Conservation (phyloP, 768 basidiomycete genomes). For the Hypsizygus marmoreus region DNA sequence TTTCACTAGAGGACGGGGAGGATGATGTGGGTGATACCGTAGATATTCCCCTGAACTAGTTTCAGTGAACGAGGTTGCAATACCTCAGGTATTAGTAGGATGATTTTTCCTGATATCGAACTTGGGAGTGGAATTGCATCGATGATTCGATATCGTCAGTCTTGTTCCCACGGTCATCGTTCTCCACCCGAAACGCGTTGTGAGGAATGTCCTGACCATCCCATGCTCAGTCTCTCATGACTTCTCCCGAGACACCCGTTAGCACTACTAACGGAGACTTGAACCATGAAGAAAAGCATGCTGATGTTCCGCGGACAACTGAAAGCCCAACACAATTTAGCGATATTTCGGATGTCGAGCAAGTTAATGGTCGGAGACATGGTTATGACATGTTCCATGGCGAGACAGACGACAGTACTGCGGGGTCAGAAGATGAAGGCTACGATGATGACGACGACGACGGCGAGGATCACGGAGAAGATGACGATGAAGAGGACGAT, state of each 20-base stretch:
- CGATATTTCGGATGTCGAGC: neutral
- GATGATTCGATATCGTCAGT: too few relatives aligned
- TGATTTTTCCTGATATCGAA: too few relatives aligned
- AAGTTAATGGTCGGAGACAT: neutral
- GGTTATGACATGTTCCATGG: constrained; percentile 3
- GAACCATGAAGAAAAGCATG: constrained; percentile 7
- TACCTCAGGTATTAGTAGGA: too few relatives aligned
- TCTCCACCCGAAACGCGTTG: neutral
- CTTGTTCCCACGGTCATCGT: too few relatives aligned
- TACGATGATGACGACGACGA: constrained; percentile 30
- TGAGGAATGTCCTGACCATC: too few relatives aligned
- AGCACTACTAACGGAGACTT: constrained; percentile 2
- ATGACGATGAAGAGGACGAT: constrained; percentile 61
- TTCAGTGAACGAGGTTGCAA: too few relatives aligned
- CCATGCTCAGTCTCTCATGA: constrained; percentile 8
- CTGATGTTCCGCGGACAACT: neutral
- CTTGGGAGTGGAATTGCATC: too few relatives aligned
- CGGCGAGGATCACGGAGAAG: constrained; percentile 49
- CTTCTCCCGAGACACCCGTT: constrained; percentile 3
- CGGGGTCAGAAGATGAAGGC: constrained; percentile 24
- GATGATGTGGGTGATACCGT: constrained; percentile 82
- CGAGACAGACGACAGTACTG: constrained; percentile 24
- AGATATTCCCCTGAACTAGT: constrained; percentile 62
- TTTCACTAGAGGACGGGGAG: constrained; percentile 52
- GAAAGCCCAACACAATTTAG: constrained; percentile 1